These are phyloP conservation scores for Artomyces pyxidatus DNA, from an alignment of 768 basidiomycete species.

Conservation along the genomic window DNA sequence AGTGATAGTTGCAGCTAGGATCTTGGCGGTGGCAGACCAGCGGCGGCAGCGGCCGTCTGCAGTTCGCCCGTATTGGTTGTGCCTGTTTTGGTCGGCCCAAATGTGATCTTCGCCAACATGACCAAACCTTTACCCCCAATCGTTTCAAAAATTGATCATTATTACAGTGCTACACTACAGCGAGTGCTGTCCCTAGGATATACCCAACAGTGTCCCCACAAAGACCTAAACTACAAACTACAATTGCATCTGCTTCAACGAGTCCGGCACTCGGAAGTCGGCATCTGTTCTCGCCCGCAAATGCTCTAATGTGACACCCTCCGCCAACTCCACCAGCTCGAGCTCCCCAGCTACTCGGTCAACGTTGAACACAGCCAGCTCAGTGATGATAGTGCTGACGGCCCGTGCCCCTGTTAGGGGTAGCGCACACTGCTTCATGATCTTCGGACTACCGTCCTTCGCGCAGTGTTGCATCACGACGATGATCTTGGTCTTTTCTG, in stretches of 20 bases:
- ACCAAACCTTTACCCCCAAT: not conserved
- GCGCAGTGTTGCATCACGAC: constrained; percentile 83
- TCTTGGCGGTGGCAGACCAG: no score
- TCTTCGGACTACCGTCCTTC: constrained; percentile 83
- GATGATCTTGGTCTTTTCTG: constrained; percentile 88
- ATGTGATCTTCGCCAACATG: not conserved
- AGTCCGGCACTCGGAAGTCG: constrained; percentile 54
- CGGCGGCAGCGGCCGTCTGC: not conserved
- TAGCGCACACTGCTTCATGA: constrained; percentile 69
- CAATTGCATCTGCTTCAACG: constrained; percentile 31
- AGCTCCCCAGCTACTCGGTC: constrained; percentile 66
- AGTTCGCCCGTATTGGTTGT: not conserved
- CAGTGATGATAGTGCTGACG: constrained; percentile 87
- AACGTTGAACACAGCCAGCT: constrained; percentile 82
- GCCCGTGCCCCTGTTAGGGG: constrained; percentile 83
- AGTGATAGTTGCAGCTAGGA: no score
- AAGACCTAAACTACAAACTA: no score
- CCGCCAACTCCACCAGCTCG: constrained; percentile 70
- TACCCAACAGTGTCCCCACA: not conserved
- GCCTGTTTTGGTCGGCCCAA: not conserved
- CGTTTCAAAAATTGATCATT: not conserved
- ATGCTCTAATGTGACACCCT: constrained; percentile 76
- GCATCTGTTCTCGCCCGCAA: constrained; percentile 77
- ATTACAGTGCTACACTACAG: not conserved
- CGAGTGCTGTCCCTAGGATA: not conserved